Base-by-base conservation (phyloP, 2,329 filamentous ascomycete genomes). In the Arthrinium puccinioides region DNA sequence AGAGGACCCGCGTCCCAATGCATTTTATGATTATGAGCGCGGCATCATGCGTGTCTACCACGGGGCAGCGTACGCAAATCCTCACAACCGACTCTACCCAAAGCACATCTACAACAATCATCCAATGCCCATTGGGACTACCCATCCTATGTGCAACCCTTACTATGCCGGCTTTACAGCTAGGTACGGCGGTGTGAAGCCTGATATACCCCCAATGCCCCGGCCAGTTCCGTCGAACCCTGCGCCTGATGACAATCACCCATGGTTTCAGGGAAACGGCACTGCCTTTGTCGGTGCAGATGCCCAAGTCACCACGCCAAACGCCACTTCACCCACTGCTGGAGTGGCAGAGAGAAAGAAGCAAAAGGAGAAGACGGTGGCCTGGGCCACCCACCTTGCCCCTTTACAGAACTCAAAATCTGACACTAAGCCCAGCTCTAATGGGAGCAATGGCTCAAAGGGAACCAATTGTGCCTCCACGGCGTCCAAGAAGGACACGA, bases 31-130 rank as follows among this genome's bases (percentile, higher is more conserved):
- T 46, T 51, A 60, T n/a, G 60, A 63, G 31, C 63, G 67, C 43
- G 69, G 72, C 21, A 54, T 74, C 15, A 61, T 76, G 34, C 69
- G 74, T 11, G 67, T 79, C 19, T 79, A 79, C 44, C 70, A 79
- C 44, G 75, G 74, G 0, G 66, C 69, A 3, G 58, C 62, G 1
- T 79, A 75, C 48, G 73, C 74, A 5, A 73, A 73, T 44, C 64
- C 68, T 18, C 57, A 62, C 18, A 62, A 62, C 2, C 52, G 57
- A 3, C 48, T 74, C n/a, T 72, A 77, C 47, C 70, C 72, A 3
- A 54, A 50, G 6, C 58, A 56, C 6, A 48, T 57, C 18, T 43
- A 55, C 14, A 51, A 50, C 18, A 46, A 48, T 8, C 52, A 51
- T 10, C 51, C 58, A 4, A 46, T 66, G 6, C 64, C 66, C 0